Evolutionary conservation across 1,284 basidiomycete genomes (phyloP).

Genomic region (Leccinum cinnamomeum): DNA sequence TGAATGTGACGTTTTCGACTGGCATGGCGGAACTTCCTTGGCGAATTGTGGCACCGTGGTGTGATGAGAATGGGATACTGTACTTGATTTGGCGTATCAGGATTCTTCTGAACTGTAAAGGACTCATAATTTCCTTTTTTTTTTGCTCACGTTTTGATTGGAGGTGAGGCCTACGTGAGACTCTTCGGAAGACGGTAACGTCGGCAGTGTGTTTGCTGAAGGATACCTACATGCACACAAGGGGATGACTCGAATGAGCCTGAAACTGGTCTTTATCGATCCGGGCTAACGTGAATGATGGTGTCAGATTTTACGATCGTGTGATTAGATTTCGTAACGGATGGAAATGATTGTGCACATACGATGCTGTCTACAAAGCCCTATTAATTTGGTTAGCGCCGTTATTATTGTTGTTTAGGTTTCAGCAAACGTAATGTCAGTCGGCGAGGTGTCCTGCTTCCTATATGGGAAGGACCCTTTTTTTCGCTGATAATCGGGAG

Average conservation of each 20-base stretch:
- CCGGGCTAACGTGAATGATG: not conserved
- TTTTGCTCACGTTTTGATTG: not conserved
- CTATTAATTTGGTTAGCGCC: not conserved
- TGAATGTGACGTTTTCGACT: too few species aligned
- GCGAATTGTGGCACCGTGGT: not conserved
- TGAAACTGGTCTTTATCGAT: not conserved
- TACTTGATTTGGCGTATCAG: not conserved
- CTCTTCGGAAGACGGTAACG: too few species aligned
- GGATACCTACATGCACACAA: not conserved
- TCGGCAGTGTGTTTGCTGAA: too few species aligned
- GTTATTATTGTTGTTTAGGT: not conserved
- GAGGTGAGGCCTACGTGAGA: too few species aligned
- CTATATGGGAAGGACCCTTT: not conserved
- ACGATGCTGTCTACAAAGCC: not conserved
- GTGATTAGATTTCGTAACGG: too few species aligned
- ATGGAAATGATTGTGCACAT: too few species aligned
- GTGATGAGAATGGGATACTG: not conserved
- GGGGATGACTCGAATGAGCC: not conserved
- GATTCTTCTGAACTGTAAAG: too few species aligned
- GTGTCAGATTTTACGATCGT: not conserved
- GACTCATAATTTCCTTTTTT: not conserved
- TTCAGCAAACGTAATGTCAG: not conserved
- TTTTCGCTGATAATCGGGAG: not conserved
- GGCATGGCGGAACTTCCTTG: too few species aligned
- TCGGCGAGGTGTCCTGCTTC: not conserved